phyloP scores from a whole-genome alignment of 179 eudicot species.

The Spinacia oleracea region DNA sequence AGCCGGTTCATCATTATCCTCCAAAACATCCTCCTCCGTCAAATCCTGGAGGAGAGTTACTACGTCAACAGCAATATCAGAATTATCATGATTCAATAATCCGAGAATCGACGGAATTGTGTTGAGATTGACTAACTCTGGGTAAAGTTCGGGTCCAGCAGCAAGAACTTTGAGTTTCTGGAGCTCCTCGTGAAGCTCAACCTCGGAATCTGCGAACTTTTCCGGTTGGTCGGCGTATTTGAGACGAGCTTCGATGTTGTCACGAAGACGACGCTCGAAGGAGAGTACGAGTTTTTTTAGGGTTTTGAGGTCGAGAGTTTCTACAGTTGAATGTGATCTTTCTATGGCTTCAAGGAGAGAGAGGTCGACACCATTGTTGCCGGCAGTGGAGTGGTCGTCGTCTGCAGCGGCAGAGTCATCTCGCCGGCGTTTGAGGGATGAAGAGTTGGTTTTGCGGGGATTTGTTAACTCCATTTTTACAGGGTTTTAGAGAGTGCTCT shows the following conservation, averaged over 20 bases:
- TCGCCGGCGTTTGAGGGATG: slow-evolving; percentile 39
- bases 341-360: slow-evolving; percentile 89
- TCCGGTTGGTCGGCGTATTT: slow-evolving; percentile 87
- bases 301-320: slow-evolving; percentile 82
- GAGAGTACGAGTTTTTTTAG: slow-evolving; percentile 76
- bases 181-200: slow-evolving; percentile 90
- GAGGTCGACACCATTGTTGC: slow-evolving; percentile 49
- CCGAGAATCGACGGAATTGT: slow-evolving; percentile 65
- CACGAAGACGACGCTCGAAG: slow-evolving; percentile 89
- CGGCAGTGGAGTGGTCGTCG: slow-evolving; percentile 12
- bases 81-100: slow-evolving; percentile 72
- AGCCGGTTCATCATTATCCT: slow-evolving; percentile 91
- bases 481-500: background rate
- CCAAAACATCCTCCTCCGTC: slow-evolving; percentile 81
- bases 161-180: slow-evolving; percentile 79
- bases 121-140: slow-evolving; percentile 64
- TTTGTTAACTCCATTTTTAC: slow-evolving; percentile 25
- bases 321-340: slow-evolving; percentile 54
- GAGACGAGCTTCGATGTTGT: slow-evolving; percentile 91
- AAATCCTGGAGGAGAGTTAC: slow-evolving; percentile 72
- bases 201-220: slow-evolving; percentile 90
- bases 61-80: slow-evolving; percentile 76
- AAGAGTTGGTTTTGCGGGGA: slow-evolving; percentile 15
- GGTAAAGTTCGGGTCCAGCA: slow-evolving; percentile 81
- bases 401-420: slow-evolving; percentile 18